These are phyloP conservation scores for Microstegium vimineum DNA, from an alignment of 176 grass and related monocot genomes.

Conservation along the genomic window DNA sequence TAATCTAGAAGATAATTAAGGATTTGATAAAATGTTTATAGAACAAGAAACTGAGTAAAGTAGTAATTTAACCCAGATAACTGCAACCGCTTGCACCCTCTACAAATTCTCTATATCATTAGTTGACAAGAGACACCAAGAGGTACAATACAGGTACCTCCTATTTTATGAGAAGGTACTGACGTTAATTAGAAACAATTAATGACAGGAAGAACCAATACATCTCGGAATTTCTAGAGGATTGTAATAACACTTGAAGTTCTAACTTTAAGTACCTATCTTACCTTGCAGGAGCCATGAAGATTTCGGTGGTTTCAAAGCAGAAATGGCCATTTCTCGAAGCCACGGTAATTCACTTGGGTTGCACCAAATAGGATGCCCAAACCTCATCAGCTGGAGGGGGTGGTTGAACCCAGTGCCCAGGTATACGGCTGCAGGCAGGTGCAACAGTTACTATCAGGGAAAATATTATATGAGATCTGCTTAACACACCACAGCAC, in stretches of 20 bases:
- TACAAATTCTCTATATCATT: slow-evolving; percentile 1
- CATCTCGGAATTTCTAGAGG: not conserved
- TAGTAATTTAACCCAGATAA: not conserved
- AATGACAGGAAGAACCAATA: not conserved
- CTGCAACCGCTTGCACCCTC: not conserved
- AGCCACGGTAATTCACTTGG: slow-evolving; percentile 37
- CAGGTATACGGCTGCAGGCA: slow-evolving; percentile 71
- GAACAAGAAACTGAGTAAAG: not conserved
- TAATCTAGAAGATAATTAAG: slow-evolving; percentile 1
- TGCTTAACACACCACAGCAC: not conserved
- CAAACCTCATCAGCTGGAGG: slow-evolving; percentile 77
- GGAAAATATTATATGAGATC: not conserved
- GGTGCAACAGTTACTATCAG: slow-evolving; percentile 10
- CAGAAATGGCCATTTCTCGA: slow-evolving; percentile 17
- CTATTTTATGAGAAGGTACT: not conserved
- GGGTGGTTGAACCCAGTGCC: slow-evolving; percentile 82
- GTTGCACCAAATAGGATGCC: slow-evolving; percentile 77
- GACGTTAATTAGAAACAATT: not conserved
- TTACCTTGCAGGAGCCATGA: slow-evolving; percentile 27
- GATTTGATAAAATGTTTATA: not conserved
- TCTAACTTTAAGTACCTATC: not conserved
- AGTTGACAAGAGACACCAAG: not conserved
- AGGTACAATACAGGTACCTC: not conserved
- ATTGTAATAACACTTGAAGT: not conserved
- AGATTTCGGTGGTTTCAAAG: not conserved